phyloP scores from a whole-genome alignment of 805 yeast genomes.

The Kodamaea kakaduensis region DNA sequence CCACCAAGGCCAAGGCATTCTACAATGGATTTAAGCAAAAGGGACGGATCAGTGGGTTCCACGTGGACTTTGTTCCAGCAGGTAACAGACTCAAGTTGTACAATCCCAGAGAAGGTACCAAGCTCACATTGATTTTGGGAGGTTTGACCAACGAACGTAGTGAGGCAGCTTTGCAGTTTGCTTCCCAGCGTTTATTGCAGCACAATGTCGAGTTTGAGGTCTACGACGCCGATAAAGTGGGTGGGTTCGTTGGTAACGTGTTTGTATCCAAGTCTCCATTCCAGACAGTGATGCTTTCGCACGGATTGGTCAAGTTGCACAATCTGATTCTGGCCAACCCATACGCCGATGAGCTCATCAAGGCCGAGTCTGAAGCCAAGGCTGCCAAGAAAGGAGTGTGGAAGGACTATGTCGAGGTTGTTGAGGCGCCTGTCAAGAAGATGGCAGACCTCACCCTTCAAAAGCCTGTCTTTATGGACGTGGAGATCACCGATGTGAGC shows the following conservation, averaged over 20 bases:
- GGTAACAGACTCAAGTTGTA: conserved; percentile 62
- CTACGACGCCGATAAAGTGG: conserved; percentile 67
- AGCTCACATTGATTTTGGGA: conserved; percentile 67
- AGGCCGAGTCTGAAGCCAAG: conserved; percentile 63
- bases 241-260: conserved; percentile 75
- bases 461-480: conserved; percentile 47
- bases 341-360: conserved; percentile 48
- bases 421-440: conserved; percentile 21
- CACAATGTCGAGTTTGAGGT: conserved; percentile 70
- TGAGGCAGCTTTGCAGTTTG: conserved; percentile 50
- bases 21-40: conserved; percentile 66
- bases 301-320: conserved; percentile 64
- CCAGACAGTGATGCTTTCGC: conserved; percentile 52
- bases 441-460: conserved; percentile 19
- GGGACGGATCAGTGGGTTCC: conserved; percentile 56
- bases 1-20: conserved; percentile 68
- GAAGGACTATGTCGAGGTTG: conserved; percentile 50
- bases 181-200: conserved; percentile 57
- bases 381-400: conserved; percentile 58
- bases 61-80: conserved; percentile 68
- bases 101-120: conserved; percentile 68
- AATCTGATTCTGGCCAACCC: conserved; percentile 57
- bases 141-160: conserved; percentile 52
- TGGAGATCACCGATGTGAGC: conserved; percentile 49
- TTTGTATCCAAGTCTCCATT: conserved; percentile 50